Evolutionary conservation across 306 rosid genomes (phyloP).

Genomic region (Malus fusca): DNA sequence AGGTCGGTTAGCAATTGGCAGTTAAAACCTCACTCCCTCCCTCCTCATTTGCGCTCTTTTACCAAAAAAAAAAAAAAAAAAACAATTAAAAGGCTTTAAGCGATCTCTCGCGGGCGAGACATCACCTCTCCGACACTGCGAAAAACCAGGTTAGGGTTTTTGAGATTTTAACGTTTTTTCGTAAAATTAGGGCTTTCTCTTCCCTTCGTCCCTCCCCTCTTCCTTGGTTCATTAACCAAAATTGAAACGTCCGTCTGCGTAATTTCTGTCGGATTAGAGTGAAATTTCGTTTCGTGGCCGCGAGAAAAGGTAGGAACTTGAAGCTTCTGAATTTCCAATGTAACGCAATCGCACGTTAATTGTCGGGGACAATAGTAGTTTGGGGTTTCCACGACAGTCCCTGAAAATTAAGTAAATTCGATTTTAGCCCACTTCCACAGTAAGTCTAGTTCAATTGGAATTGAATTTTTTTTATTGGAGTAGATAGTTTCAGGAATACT

Average conservation of each 20-base stretch:
- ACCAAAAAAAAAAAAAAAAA: not conserved
- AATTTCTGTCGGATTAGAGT: not conserved
- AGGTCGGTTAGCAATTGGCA: slow-evolving; percentile 12
- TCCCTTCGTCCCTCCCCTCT: not conserved
- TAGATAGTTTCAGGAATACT: not conserved
- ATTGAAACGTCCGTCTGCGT: not conserved
- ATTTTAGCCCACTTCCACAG: not conserved
- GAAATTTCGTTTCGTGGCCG: not conserved
- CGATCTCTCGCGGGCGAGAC: not conserved
- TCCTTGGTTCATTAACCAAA: not conserved
- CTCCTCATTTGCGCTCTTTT: not conserved
- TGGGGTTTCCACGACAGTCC: not conserved
- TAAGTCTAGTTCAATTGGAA: not conserved
- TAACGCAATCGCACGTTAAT: not conserved
- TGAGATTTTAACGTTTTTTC: not conserved
- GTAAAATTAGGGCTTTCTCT: slow-evolving; percentile 1
- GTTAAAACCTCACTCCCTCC: slow-evolving; percentile 5
- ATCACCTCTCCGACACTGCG: not conserved
- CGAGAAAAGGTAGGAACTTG: not conserved
- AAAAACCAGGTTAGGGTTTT: slow-evolving; percentile 8
- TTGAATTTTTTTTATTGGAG: not conserved
- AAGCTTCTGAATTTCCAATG: not conserved
- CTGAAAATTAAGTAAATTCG: not conserved
- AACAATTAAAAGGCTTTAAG: not conserved
- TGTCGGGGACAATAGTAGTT: not conserved